phyloP scores from a whole-genome alignment of 768 basidiomycete species.

The Boletus sp. region DNA sequence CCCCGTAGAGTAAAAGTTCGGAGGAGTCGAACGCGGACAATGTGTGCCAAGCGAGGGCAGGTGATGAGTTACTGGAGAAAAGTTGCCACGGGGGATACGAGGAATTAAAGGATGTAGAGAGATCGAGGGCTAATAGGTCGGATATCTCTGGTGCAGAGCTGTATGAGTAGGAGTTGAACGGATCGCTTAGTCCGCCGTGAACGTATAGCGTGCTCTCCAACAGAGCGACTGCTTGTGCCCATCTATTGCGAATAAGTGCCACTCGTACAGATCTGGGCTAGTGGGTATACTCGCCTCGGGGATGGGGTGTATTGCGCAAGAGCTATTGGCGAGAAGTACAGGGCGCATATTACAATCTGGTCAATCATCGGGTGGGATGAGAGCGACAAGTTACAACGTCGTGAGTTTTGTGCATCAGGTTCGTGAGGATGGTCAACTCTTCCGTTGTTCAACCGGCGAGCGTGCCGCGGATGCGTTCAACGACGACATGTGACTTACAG shows the following conservation, averaged over 20 bases:
- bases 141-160: conserved; percentile 67
- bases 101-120: conserved; percentile 55
- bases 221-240: conserved; percentile 74
- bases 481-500: background rate
- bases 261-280: background rate
- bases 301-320: conserved; percentile 24
- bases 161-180: conserved; percentile 65
- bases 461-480: background rate
- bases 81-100: conserved; percentile 68
- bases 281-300: conserved; percentile 20
- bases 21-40: conserved; percentile 61
- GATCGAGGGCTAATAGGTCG: conserved; percentile 68
- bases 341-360: conserved; percentile 1
- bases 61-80: conserved; percentile 47
- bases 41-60: conserved; percentile 76
- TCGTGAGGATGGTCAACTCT: conserved; percentile 2
- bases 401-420: conserved; percentile 16
- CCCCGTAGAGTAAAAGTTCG: conserved; percentile 67
- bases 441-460: background rate
- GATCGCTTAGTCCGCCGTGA: conserved; percentile 80
- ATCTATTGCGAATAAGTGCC: conserved; percentile 46
- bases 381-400: conserved; percentile 19
- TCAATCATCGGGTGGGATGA: conserved; percentile 8
- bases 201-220: conserved; percentile 61
- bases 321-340: conserved; percentile 15